Conservation (phyloP, 2,329 filamentous ascomycete species). For the Apiospora saccharicola region DNA sequence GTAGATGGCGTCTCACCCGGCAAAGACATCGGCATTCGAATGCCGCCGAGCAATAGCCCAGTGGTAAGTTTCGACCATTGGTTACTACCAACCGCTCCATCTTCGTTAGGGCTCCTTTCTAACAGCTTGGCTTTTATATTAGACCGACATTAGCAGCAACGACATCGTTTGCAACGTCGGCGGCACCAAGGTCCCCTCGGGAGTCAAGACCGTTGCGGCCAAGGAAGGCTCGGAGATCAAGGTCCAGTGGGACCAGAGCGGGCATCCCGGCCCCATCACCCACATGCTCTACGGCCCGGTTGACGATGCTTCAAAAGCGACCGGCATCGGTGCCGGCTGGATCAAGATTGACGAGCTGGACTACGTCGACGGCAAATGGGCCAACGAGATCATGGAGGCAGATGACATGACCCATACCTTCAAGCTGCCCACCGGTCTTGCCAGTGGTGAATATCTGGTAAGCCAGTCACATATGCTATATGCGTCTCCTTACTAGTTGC, state of each 20-base stretch:
- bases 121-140: neutral
- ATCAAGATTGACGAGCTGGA: constrained; percentile 40
- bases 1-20: constrained; percentile 47
- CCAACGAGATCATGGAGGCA: constrained; percentile 37
- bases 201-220: constrained; percentile 42
- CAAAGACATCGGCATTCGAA: constrained; percentile 42
- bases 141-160: constrained; percentile 38
- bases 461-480: neutral
- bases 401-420: constrained; percentile 37
- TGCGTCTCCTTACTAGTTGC: neutral
- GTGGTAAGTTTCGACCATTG: constrained; percentile 31
- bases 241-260: constrained; percentile 48
- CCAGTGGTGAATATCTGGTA: constrained; percentile 44
- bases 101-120: neutral
- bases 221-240: constrained; percentile 45
- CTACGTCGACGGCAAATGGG: constrained; percentile 36
- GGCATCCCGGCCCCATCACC: constrained; percentile 48
- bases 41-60: constrained; percentile 39
- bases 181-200: constrained; percentile 36
- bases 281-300: constrained; percentile 46
- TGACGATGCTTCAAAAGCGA: constrained; percentile 71
- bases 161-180: constrained; percentile 40
- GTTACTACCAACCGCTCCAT: neutral
- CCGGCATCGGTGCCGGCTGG: constrained; percentile 52
- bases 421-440: constrained; percentile 38